Conservation (phyloP, 306 rosid species). For the Senna siamea region DNA sequence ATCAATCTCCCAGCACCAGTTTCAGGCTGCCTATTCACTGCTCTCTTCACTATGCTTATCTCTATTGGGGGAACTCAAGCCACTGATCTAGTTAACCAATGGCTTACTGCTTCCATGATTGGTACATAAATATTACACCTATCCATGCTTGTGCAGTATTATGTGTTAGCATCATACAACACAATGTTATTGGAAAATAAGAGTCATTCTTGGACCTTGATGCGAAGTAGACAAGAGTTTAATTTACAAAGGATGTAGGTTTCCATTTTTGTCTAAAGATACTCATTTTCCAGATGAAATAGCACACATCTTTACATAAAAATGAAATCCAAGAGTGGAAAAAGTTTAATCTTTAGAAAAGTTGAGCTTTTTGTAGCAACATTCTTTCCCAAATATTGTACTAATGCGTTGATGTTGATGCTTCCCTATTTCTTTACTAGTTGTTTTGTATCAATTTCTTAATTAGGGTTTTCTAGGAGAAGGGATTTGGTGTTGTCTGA, state of each 20-base stretch:
- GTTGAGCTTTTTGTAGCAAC: neutral
- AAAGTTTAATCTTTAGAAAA: neutral
- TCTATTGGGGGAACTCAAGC: conserved; percentile 61
- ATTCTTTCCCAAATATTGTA: neutral
- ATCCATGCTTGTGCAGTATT: neutral
- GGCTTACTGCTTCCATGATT: conserved; percentile 69
- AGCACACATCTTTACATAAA: no score
- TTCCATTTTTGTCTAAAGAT: no score
- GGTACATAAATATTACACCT: conserved; percentile 43
- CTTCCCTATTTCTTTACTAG: neutral
- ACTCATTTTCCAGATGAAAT: no score
- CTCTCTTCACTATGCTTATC: conserved; percentile 60
- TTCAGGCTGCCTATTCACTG: conserved; percentile 60
- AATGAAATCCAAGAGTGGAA: no score
- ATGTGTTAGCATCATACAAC: neutral
- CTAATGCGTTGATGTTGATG: neutral
- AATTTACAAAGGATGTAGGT: no score
- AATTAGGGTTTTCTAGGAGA: neutral
- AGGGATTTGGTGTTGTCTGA: no score
- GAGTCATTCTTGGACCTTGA: neutral
- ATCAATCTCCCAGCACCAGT: conserved; percentile 65
- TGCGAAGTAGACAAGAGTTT: neutral
- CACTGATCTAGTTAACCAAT: conserved; percentile 69
- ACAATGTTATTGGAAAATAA: neutral
- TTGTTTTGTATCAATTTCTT: neutral